Evolutionary conservation across 2,329 filamentous ascomycete genomes (phyloP), one percentile per base, ranked within the genome.

Genomic region (Penicillium sp.): DNA sequence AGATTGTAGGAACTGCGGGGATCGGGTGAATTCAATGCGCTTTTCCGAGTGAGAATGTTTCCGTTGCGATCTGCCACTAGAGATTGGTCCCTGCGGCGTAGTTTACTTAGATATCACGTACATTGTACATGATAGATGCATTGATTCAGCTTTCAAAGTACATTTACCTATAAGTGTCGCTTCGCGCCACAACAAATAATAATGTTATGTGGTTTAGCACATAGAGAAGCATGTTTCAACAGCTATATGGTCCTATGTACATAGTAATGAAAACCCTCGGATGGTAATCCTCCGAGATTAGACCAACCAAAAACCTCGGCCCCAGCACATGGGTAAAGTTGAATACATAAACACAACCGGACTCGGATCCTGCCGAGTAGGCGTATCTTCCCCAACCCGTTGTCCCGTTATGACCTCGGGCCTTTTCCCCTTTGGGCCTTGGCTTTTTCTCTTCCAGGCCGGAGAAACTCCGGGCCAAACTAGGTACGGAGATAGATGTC

Each of bases 41-140:
- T 46, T 18, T 40, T 38, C 38, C 38, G 31, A 22, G 44, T 25
- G 9, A 18, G 16, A 38, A 29, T 12, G 16, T 14, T 42, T 43
- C 28, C 34, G 36, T 50, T 52, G 52, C 52, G 58, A 60, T 60
- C 56, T 54, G 42, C 56, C 46, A 56, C 54, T 60, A 57, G 41
- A 46, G 29, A 30, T 10, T 30, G 39, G 27, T 35, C 50, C 55
- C 48, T 42, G 34, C 51, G 44, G 48, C 6, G 11, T 6, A 11
- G 7, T 35, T 9, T n/a, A n/a, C n/a, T 18, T 9, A 10, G 31
- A 34, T 5, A 14, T 34, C 22, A 25, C 22, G 11, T 35, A 35
- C 33, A 18, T 14, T 18, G 33, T 35, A 34, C 31, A 9, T 7
- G 2, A 16, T 35, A 34, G 8, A 9, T 35, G 9, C 8, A 7